Conservation (phyloP, 495 filamentous ascomycete genomes). For the Geoglossum glabrum region DNA sequence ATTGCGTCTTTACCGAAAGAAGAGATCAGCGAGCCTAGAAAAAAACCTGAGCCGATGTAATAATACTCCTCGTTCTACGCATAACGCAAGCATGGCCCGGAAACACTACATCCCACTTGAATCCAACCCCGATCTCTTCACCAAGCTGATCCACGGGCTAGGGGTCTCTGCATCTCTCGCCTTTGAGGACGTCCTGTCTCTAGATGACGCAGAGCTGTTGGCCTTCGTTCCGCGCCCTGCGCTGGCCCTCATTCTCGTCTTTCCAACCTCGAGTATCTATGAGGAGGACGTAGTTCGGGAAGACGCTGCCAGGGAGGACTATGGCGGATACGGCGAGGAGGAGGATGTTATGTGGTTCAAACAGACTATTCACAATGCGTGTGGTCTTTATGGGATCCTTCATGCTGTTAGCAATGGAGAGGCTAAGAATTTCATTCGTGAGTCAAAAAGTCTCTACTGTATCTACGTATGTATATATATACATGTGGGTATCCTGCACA, state of each 20-base stretch:
- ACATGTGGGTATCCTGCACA: too few relatives aligned
- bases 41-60: too few relatives aligned
- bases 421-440: constrained; percentile 21
- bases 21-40: too few relatives aligned
- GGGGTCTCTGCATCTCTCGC: constrained; percentile 44
- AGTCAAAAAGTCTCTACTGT: too few relatives aligned
- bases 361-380: constrained; percentile 77
- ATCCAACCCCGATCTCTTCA: constrained; percentile 65
- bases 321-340: constrained; percentile 7
- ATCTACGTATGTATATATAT: too few relatives aligned
- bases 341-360: constrained; percentile 59
- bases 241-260: constrained; percentile 65
- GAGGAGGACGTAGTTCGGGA: constrained; percentile 42
- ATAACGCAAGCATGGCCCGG: too few relatives aligned
- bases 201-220: constrained; percentile 60
- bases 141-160: constrained; percentile 49
- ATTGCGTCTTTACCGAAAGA: too few relatives aligned
- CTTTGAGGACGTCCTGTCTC: constrained; percentile 70
- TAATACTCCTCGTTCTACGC: too few relatives aligned
- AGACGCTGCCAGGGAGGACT: constrained; percentile 32
- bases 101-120: constrained; percentile 10
- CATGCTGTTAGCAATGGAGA: constrained; percentile 51
- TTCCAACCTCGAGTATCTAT: constrained; percentile 55
- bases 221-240: constrained; percentile 68
- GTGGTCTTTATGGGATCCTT: constrained; percentile 65